These are phyloP conservation scores for Beauveria sp. DNA, from an alignment of 2,329 filamentous ascomycete genomes.

Conservation along the genomic window DNA sequence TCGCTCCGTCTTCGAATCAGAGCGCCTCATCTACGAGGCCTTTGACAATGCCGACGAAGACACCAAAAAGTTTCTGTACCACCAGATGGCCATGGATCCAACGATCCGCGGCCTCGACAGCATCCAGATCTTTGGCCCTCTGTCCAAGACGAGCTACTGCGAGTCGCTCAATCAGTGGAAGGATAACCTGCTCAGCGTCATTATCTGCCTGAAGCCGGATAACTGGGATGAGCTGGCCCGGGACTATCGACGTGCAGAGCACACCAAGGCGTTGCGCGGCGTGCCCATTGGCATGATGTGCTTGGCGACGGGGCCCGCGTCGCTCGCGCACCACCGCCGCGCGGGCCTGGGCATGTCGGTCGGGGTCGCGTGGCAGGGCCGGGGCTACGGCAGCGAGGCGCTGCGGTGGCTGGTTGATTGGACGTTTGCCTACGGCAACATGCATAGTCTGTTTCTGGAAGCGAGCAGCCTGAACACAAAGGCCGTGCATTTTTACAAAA, in stretches of 20 bases:
- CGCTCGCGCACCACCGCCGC: conserved; percentile 2
- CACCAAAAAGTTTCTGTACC: conserved; percentile 11
- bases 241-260: not conserved
- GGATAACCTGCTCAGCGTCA: not conserved
- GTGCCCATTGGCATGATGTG: not conserved
- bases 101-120: conserved; percentile 10
- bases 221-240: conserved; percentile 1
- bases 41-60: conserved; percentile 9
- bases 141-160: not conserved
- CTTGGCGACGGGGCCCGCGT: not conserved
- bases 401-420: conserved; percentile 36
- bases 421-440: conserved; percentile 31
- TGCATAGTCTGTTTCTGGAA: conserved; percentile 32
- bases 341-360: conserved; percentile 28
- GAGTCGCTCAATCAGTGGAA: not conserved
- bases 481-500: conserved; percentile 29
- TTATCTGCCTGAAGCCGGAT: conserved; percentile 11
- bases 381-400: conserved; percentile 36
- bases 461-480: conserved; percentile 33
- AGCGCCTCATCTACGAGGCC: conserved; percentile 11
- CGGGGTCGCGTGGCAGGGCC: conserved; percentile 23
- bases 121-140: not conserved
- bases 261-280: not conserved
- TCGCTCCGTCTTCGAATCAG: not conserved
- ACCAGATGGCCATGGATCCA: conserved; percentile 5